A percentile compares a stretch with the other conserved stretches of the same genome.
These are phyloP conservation scores for Alternaria gansuensis DNA, from an alignment of 2,329 filamentous ascomycete species.

Conservation along the genomic window DNA sequence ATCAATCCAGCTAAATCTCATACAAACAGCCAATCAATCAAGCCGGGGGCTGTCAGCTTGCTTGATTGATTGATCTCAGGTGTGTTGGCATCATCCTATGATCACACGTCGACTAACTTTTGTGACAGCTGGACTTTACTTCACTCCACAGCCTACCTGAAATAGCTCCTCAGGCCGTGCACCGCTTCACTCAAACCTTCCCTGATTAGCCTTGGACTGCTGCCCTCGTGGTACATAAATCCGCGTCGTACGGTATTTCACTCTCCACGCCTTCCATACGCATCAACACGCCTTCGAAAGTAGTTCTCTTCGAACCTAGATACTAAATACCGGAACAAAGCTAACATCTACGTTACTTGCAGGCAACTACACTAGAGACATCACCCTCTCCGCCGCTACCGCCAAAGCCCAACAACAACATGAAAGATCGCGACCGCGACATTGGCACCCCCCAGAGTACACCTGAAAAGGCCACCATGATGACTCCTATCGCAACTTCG, in stretches of 20 bases:
- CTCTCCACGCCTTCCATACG: not conserved
- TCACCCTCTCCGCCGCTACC: not conserved
- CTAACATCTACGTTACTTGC: not conserved
- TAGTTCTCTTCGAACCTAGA: not conserved
- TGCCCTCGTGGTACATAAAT: not conserved
- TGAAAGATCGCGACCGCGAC: conserved; percentile 5
- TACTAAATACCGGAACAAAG: not conserved
- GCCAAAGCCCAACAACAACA: not conserved
- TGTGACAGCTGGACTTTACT: not conserved
- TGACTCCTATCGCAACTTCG: not conserved
- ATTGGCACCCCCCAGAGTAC: not conserved
- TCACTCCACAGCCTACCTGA: conserved; percentile 3
- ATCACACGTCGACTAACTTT: not conserved
- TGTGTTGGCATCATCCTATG: not conserved
- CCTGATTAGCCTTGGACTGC: not conserved
- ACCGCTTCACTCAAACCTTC: conserved; percentile 1
- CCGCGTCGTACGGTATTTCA: not conserved
- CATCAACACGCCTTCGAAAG: not conserved
- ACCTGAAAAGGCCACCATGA: not conserved
- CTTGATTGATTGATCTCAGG: too few relatives aligned
- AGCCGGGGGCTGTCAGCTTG: too few relatives aligned
- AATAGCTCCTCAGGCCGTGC: not conserved
- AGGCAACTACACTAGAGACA: not conserved
- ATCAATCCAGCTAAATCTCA: too few relatives aligned
- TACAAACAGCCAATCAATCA: too few relatives aligned